These are phyloP conservation scores for Oxalis stricta DNA, from an alignment of 441 rosid species.

Conservation along the genomic window DNA sequence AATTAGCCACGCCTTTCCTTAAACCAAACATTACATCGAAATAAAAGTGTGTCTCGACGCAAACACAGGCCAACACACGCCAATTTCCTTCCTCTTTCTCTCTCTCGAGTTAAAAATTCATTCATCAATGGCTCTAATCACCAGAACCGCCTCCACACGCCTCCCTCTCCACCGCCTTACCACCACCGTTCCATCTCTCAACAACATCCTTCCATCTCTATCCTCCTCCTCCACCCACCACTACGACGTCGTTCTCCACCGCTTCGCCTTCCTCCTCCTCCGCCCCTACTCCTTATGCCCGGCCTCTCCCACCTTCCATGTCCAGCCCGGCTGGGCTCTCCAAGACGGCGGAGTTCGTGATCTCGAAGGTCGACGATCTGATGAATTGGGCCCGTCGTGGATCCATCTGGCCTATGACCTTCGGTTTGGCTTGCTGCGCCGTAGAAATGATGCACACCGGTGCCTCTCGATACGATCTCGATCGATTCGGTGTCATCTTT, in stretches of 20 bases:
- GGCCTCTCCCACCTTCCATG: constrained; percentile 38
- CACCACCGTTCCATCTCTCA: constrained; percentile 19
- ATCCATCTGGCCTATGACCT: constrained; percentile 98
- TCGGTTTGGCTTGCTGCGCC: constrained; percentile 96
- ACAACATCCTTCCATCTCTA: constrained; percentile 37
- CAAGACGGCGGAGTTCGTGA: constrained; percentile 83
- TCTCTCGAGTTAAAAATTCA: background rate
- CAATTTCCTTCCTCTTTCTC: background rate
- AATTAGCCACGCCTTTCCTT: too few relatives aligned
- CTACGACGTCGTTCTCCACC: too few relatives aligned
- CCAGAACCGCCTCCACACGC: constrained; percentile 55
- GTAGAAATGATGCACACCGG: constrained; percentile 99
- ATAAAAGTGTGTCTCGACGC: too few relatives aligned
- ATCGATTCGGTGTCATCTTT: constrained; percentile 87
- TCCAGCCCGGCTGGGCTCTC: constrained; percentile 45
- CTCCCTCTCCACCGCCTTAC: constrained; percentile 22
- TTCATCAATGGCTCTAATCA: constrained; percentile 43
- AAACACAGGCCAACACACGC: too few relatives aligned
- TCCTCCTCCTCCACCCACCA: constrained; percentile 12
- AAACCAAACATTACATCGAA: too few relatives aligned
- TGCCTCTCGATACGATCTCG: constrained; percentile 92
- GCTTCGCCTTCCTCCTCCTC: constrained; percentile 40
- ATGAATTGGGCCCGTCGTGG: constrained; percentile 89
- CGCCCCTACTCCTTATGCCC: constrained; percentile 48
- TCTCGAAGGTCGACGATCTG: constrained; percentile 89